Conservation (phyloP, 2,329 filamentous ascomycete genomes). For the Penicillium sp. region DNA sequence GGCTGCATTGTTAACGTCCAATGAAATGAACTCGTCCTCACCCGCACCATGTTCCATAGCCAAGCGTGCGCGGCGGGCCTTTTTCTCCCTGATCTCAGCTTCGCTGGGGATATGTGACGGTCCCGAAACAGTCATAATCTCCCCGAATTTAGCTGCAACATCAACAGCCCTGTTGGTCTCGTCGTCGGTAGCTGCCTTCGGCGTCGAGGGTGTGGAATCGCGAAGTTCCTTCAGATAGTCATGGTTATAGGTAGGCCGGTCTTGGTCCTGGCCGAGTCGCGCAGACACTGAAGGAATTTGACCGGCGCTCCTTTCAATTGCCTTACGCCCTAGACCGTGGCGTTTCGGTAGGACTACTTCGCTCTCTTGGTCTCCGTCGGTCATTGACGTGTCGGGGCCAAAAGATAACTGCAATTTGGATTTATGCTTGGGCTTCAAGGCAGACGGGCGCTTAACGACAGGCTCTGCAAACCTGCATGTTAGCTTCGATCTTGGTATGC, state of each 20-base stretch:
- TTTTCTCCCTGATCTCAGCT: slow-evolving; percentile 84
- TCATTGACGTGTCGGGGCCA: slow-evolving; percentile 58
- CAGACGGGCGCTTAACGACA: slow-evolving; percentile 53
- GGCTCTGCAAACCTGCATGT: slow-evolving; percentile 43
- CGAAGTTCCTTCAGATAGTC: slow-evolving; percentile 84
- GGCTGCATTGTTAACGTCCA: slow-evolving; percentile 37
- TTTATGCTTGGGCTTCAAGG: slow-evolving; percentile 62
- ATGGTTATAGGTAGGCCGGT: slow-evolving; percentile 76
- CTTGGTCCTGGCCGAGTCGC: slow-evolving; percentile 61
- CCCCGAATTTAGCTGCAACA: slow-evolving; percentile 50
- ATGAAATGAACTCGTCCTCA: slow-evolving; percentile 54
- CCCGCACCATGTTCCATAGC: slow-evolving; percentile 67
- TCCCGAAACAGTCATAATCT: slow-evolving; percentile 33
- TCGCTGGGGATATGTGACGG: slow-evolving; percentile 67
- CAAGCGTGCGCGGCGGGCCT: slow-evolving; percentile 77
- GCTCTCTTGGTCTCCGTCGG: slow-evolving; percentile 53
- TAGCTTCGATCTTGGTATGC: background rate
- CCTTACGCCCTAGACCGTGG: slow-evolving; percentile 60
- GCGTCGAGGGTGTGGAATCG: slow-evolving; percentile 79
- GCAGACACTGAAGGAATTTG: slow-evolving; percentile 54
- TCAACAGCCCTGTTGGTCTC: slow-evolving; percentile 54
- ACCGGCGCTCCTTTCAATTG: slow-evolving; percentile 64
- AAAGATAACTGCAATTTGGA: slow-evolving; percentile 75
- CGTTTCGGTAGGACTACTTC: slow-evolving; percentile 60
- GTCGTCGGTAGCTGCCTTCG: slow-evolving; percentile 49